These are phyloP conservation scores for Blastocystis sp. DNA, from an alignment of 352 stramenopile species.

Conservation along the genomic window DNA sequence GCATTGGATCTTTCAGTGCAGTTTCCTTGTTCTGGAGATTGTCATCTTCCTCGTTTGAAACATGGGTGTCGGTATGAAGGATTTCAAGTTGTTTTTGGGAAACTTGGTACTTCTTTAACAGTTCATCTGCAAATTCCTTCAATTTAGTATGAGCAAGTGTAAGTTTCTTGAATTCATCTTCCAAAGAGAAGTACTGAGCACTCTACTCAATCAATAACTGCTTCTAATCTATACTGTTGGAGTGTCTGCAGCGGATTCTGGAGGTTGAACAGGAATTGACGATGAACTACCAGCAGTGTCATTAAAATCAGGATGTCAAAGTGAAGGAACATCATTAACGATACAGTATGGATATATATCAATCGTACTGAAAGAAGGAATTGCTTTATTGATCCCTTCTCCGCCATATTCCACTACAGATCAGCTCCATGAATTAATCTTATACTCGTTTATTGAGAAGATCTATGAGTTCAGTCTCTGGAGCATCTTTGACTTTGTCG, in stretches of 20 bases:
- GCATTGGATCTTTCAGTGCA: not conserved
- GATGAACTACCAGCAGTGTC: not conserved
- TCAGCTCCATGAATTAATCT: not conserved
- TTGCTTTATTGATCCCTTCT: conserved; percentile 12
- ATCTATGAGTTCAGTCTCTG: not conserved
- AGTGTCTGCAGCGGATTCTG: not conserved
- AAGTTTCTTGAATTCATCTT: conserved; percentile 47
- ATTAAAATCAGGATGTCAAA: not conserved
- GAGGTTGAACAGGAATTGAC: not conserved
- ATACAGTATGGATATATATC: conserved; percentile 16
- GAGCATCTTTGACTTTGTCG: conserved; percentile 2
- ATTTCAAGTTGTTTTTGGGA: conserved; percentile 16
- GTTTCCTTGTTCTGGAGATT: not conserved
- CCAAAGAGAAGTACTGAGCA: conserved; percentile 8
- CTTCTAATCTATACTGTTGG: not conserved
- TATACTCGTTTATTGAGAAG: conserved; percentile 49
- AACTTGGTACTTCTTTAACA: conserved; percentile 1
- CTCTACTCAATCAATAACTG: not conserved
- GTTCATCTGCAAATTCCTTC: conserved; percentile 23
- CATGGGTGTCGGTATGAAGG: not conserved
- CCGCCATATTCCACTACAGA: conserved; percentile 29
- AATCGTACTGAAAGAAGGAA: not conserved
- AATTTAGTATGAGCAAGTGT: conserved; percentile 33
- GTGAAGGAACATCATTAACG: not conserved
- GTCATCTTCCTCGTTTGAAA: not conserved